Evolutionary conservation across 1,284 basidiomycete genomes (phyloP), one percentile per base, ranked within the genome.

Genomic region (Stereum hirsutum): DNA sequence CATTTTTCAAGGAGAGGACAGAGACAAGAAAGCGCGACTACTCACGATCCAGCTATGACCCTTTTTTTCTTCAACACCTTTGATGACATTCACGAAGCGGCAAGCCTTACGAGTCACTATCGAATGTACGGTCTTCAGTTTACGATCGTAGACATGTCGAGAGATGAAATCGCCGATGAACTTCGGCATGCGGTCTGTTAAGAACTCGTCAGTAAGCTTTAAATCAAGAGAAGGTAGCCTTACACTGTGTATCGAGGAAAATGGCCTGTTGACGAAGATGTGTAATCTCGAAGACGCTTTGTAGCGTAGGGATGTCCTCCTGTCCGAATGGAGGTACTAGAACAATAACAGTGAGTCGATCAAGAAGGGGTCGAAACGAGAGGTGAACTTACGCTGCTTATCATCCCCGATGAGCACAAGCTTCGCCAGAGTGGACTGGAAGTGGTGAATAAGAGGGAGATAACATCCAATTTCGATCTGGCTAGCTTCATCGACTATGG

Each of bases 81-180:
- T 54, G 0, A 51, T 41, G n/a, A 69, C 64, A 57, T 78, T 62
- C 8, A 78, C 60, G 52, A 78, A 76, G 26, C 57, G 57, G 26
- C 70, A 57, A 36, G 64, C 68, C 17, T 48, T 42, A 44, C 11
- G 46, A 47, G 27, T 66, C 54, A 2, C 41, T 27, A n/a, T n/a
- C n/a, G n/a, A n/a, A 39, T 24, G 20, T 14, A 24, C 14, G 14
- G 37, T 15, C 34, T 52, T 52, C 10, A 76, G 62, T 35, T 61
- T 57, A 1, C 60, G 54, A 20, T 78, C 61, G 63, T 89, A 89
- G 6, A 89, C 67, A 46, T 65, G 62, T 41, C 69, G 53, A 23
- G 83, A 87, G 41, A 89, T 81, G 43, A 85, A 78, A 6, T 67
- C 51, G 19, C 85, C 85, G 66, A 88, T 78, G 49, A 82, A 72